Conservation (phyloP, 176 grass and related monocot genomes). For the Avena sativa region DNA sequence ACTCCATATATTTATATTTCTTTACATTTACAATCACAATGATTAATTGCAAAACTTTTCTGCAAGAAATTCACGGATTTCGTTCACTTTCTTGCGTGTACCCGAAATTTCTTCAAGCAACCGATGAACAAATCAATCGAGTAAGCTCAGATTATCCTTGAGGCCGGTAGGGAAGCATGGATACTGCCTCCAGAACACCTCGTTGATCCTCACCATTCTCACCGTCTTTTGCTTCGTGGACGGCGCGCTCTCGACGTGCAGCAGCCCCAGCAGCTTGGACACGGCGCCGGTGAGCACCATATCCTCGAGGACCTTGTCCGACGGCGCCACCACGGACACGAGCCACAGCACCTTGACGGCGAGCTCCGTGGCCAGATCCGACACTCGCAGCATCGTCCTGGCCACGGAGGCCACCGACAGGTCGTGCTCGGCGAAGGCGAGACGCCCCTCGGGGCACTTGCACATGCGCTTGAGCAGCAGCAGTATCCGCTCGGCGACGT, state of each 20-base stretch:
- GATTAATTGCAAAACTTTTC: not conserved
- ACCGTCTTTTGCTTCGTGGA: conserved; percentile 77
- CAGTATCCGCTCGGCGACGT: conserved; percentile 65
- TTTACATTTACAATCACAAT: not conserved
- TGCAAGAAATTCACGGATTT: conserved; percentile 27
- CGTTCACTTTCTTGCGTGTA: conserved; percentile 12
- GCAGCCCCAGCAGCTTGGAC: conserved; percentile 68
- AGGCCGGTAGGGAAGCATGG: conserved; percentile 70
- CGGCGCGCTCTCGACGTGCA: conserved; percentile 62
- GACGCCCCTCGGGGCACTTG: conserved; percentile 68
- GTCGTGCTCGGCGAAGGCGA: conserved; percentile 72
- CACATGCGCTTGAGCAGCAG: conserved; percentile 80
- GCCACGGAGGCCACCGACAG: conserved; percentile 64
- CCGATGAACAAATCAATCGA: conserved; percentile 45
- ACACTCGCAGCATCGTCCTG: conserved; percentile 74
- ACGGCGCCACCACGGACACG: conserved; percentile 50
- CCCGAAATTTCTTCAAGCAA: not conserved
- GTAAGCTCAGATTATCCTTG: conserved; percentile 54
- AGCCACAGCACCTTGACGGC: conserved; percentile 83
- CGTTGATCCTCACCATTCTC: conserved; percentile 68
- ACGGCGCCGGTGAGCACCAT: conserved; percentile 74
- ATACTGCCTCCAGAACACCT: conserved; percentile 67
- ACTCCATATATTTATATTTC: not conserved
- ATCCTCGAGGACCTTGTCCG: conserved; percentile 76
- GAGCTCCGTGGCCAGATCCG: conserved; percentile 71